Evolutionary conservation across 148 eudicot genomes (phyloP).

Genomic region (Heliamphora exappendiculata): DNA sequence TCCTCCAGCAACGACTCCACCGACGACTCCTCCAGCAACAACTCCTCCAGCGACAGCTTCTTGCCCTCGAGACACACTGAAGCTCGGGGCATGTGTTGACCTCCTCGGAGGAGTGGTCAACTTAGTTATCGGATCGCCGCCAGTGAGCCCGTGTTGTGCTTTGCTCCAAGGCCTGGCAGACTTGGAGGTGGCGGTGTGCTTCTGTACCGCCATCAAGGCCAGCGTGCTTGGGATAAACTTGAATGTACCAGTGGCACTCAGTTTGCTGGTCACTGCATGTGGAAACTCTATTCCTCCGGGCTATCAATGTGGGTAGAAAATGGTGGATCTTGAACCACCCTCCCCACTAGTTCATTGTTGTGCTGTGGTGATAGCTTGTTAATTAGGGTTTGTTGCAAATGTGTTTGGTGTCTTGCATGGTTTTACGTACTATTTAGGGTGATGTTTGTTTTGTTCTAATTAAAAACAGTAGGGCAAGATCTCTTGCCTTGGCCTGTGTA

Average conservation of each 20-base stretch:
- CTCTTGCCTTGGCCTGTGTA: not conserved
- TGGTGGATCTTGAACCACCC: not conserved
- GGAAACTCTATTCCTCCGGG: slow-evolving; percentile 29
- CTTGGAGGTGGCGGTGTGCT: slow-evolving; percentile 36
- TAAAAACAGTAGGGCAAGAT: slow-evolving; percentile 2
- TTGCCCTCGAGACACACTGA: slow-evolving; percentile 40
- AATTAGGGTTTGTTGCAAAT: not conserved
- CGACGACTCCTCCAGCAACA: not conserved
- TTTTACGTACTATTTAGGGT: not conserved
- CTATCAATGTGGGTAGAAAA: slow-evolving; percentile 25
- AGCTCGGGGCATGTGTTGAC: slow-evolving; percentile 39
- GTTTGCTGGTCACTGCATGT: slow-evolving; percentile 32
- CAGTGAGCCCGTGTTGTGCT: slow-evolving; percentile 30
- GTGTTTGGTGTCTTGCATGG: not conserved
- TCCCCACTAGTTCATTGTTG: not conserved
- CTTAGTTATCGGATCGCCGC: slow-evolving; percentile 19
- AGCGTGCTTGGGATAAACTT: slow-evolving; percentile 39
- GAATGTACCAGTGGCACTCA: slow-evolving; percentile 31
- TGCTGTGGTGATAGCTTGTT: not conserved
- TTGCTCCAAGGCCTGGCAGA: slow-evolving; percentile 34
- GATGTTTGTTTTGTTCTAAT: slow-evolving; percentile 7
- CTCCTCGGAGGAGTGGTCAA: slow-evolving; percentile 29
- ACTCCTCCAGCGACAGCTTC: slow-evolving; percentile 18
- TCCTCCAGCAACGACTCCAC: not conserved
- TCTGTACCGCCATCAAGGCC: slow-evolving; percentile 41